Percentiles rank a stretch among this genome's conserved stretches.
These are phyloP conservation scores for Canavalia ensiformis DNA, from an alignment of 306 rosid species.

Conservation along the genomic window DNA sequence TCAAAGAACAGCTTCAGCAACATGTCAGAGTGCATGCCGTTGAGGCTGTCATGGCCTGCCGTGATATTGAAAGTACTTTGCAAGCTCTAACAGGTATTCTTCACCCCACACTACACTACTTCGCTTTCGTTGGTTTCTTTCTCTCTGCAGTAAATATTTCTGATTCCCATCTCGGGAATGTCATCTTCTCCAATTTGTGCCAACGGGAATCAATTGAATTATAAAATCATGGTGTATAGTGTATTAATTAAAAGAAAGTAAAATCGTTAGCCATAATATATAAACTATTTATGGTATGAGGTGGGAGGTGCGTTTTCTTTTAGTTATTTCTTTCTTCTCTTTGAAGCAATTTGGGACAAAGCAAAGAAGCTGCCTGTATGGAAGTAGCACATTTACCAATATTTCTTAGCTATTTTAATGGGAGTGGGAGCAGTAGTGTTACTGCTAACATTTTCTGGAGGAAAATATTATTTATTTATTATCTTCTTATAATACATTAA, in stretches of 20 bases:
- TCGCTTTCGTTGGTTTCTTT: too few species aligned
- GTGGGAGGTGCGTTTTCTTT: conserved; percentile 3
- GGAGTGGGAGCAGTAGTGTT: conserved; percentile 59
- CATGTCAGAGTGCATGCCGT: conserved; percentile 95
- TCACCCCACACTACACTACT: too few species aligned
- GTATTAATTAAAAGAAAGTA: background rate
- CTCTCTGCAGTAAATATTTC: too few species aligned
- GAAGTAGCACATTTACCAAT: background rate
- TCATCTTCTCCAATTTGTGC: too few species aligned
- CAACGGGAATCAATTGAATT: background rate
- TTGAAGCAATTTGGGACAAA: conserved; percentile 48
- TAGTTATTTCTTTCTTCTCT: conserved; percentile 36
- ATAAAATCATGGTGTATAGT: background rate
- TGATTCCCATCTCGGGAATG: too few species aligned
- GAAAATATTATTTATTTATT: background rate
- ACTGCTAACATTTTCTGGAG: conserved; percentile 40
- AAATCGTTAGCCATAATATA: background rate
- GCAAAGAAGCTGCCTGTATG: conserved; percentile 27
- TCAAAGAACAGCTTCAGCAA: conserved; percentile 93
- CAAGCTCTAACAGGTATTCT: conserved; percentile 84
- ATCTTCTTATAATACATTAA: too few species aligned
- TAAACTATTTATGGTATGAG: background rate
- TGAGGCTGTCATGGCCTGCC: conserved; percentile 97
- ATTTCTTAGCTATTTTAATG: conserved; percentile 19
- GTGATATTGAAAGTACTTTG: conserved; percentile 88